Evolutionary conservation across 164 flowering plant genomes (phyloP), one percentile per base, ranked within the genome.

Genomic region (Berberis vulgaris): DNA sequence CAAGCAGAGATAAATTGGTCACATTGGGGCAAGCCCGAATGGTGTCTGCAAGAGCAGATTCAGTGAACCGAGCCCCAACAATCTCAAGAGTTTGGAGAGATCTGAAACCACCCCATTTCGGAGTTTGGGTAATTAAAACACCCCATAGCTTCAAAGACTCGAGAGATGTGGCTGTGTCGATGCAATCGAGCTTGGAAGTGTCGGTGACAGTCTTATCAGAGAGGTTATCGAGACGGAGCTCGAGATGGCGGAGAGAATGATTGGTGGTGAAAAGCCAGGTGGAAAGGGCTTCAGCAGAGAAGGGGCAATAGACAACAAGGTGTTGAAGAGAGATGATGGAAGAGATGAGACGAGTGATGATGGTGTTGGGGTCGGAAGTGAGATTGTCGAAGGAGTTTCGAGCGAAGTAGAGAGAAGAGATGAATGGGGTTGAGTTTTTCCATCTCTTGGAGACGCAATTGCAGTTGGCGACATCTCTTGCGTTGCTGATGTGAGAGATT

Each of bases 61-160:
- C 94, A 42, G 79, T 84, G 74, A 86, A 63, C 69, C 75, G 81
- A 1, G 89, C 94, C 38, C 96, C 96, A 45, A 86, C 85, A 56
- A 91, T 89, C 72, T 89, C 86, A 57, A 91, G 91, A 75, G 61
- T 74, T 12, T 39, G 54, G 41, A 91, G 85, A 11, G 65, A 76
- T 7, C 61, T 67, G 60, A 91, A 86, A 2, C 58, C 71, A 46
- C 82, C 81, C 98, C 98, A 91, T 53, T 80, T 86, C 3, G 96
- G 98, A 0, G 84, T 54, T 26, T 74, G 67, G 10, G 66, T 66
- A 84, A 91, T 76, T 42, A 80, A 64, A 5, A 84, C 94, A 61
- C 96, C 98, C 98, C 98, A 89, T 1, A 91, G 83, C 71, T 79
- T 86, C 5, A 91, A 71, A 0, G 88, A 80, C 71, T 84, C 86